Evolutionary conservation across 2,329 filamentous ascomycete species (phyloP).

Genomic region (Xylariaceae sp.): DNA sequence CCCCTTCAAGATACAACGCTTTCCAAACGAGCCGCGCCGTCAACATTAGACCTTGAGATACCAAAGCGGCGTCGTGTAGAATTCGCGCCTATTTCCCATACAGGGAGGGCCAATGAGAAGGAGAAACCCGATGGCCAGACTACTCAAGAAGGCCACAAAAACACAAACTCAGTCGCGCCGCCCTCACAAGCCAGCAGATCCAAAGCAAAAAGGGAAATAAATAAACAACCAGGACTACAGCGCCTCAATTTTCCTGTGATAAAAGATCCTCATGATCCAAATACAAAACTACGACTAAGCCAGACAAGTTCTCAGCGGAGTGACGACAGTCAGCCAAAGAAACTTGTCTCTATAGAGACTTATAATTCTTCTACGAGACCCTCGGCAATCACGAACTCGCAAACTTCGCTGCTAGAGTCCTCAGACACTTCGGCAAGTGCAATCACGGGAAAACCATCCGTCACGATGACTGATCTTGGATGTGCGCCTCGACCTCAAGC

Average conservation of each 20-base stretch:
- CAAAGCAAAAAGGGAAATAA: conserved; percentile 42
- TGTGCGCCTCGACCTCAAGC: conserved; percentile 33
- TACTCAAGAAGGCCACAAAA: conserved; percentile 2
- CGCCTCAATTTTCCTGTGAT: conserved; percentile 73
- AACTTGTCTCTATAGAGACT: conserved; percentile 45
- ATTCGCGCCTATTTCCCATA: conserved; percentile 25
- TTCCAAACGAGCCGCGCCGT: conserved; percentile 33
- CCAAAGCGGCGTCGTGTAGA: conserved; percentile 40
- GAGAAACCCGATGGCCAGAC: conserved; percentile 4
- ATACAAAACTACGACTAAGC: conserved; percentile 68
- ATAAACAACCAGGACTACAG: conserved; percentile 48
- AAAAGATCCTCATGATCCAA: conserved; percentile 73
- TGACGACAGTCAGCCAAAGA: conserved; percentile 42
- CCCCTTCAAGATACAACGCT: conserved; percentile 9
- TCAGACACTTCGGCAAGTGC: conserved; percentile 26
- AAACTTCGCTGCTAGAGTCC: conserved; percentile 25
- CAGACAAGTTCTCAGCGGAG: conserved; percentile 62
- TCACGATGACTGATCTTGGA: conserved; percentile 31
- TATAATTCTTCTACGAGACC: conserved; percentile 20
- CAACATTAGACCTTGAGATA: conserved; percentile 22
- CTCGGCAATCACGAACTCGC: conserved; percentile 13
- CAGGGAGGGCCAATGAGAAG: neutral
- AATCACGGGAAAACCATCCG: conserved; percentile 13
- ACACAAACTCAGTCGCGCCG: conserved; percentile 7
- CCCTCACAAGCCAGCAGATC: conserved; percentile 34